Base-by-base conservation (phyloP, 495 filamentous ascomycete species). In the Xylaria castorea region DNA sequence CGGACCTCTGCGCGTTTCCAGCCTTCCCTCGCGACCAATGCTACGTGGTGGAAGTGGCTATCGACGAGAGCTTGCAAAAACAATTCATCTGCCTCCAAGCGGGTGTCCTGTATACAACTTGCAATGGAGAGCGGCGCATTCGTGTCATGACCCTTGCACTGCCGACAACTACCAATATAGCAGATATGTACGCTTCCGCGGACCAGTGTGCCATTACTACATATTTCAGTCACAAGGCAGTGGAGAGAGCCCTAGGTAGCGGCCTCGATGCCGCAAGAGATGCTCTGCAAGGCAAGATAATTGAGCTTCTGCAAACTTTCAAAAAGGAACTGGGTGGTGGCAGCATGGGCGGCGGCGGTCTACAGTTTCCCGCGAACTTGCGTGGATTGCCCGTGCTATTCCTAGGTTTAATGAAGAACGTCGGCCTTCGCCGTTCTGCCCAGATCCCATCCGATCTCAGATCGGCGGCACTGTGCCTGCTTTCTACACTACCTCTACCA, bases 11-110 rank as follows among this genome's bases (percentile, higher is more conserved):
- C 79, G 95, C 95, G 30, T 98, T 98, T 87, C 95, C 95, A 1
- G 96, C 97, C 6, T 98, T 99, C 86, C 96, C 96, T 25, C 90
- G 96, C 78, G 96, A 99, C 78, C 96, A 99, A 78, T 92, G 92
- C 60, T 99, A 98, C 79, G 96, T 98, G n/a, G 96, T 99, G 46
- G 96, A 99, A 79, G 97, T 99, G 67, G 95, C 96, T 9, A 98
- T 99, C 73, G 96, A 99, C 80, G 96, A 99, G 83, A 93, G 90
- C 46, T 85, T 99, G 70, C 90, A 90, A n/a, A 97, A 97, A 82
- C 92, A 92, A n/a, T 91, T 95, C 70, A 92, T 97, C 27, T 98
- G 94, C 83, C 83, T 99, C 86, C 96, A 99, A 80, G 92, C 94
- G n/a, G 97, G 95, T 53, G 94, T 99, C 16, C 89, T 99, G 46